Base-by-base conservation (phyloP, 306 rosid species). In the Cicer arietinum region DNA sequence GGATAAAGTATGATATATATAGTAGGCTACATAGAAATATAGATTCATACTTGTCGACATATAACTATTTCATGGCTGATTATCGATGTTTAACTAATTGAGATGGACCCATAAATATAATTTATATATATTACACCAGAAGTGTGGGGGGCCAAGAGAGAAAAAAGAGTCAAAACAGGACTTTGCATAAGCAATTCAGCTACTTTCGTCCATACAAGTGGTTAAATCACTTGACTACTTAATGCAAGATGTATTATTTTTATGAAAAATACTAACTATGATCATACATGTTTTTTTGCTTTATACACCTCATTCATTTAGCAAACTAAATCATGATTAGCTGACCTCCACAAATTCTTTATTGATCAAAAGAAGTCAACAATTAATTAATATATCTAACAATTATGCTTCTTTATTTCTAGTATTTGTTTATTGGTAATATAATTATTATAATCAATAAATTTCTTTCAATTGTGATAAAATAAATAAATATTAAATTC, bases 271-370 rank as follows among this genome's bases (percentile, higher is more conserved):
- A 66, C 53, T 60, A 66, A 71, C 72, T 18, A 47, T 72, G 43
- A 48, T 67, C 17, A 42, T 70, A 67, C 48, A 35, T 82, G 53
- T 71, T 56, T 74, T 63, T 61, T 17, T 60, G 79, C 76, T 56
- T 74, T 52, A 78, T 61, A 13, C 43, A 58, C 11, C 79, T 71
- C 66, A 57, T 46, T 70, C 54, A 17, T 46, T 18, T 67, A 63
- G 71, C 22, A 70, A 45, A 13, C n/a, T 46, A 72, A 76, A 80
- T 60, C 77, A 76, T 76, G 52, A 71, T 80, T 76, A 76, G 39
- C 51, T 71, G 47, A 76, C 58, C 16, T 30, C 44, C 13, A n/a
- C 35, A 37, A 41, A 62, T 11, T 54, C 7, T 54, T 75, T 48
- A 74, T 47, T 54, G 18, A 18, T 48, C 5, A 44, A 56, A 79